phyloP scores from a whole-genome alignment of 768 basidiomycete genomes.

The Pleurotus pulmonarius region DNA sequence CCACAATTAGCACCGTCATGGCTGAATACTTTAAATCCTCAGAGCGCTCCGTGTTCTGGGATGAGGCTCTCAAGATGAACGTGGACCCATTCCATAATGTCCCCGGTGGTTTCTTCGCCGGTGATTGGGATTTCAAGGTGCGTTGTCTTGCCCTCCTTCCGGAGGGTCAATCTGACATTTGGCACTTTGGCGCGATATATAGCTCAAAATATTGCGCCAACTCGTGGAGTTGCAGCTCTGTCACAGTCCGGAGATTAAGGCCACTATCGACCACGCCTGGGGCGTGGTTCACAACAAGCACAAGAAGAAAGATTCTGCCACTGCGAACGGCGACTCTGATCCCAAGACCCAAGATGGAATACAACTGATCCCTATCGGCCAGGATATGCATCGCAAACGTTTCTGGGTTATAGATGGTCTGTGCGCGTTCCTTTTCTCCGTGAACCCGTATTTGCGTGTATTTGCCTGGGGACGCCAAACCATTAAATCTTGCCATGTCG shows the following conservation, averaged over 20 bases:
- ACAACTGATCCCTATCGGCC: conserved; percentile 69
- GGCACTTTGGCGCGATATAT: conserved; percentile 9
- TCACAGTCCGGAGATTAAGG: conserved; percentile 67
- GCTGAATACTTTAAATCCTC: conserved; percentile 69
- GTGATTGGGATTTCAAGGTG: conserved; percentile 84
- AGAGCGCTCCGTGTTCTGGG: conserved; percentile 80
- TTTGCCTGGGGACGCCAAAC: conserved; percentile 53
- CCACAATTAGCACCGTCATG: conserved; percentile 65
- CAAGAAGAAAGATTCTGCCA: conserved; percentile 69
- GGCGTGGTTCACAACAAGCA: conserved; percentile 81
- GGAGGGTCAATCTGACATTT: background rate
- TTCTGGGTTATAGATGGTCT: conserved; percentile 89
- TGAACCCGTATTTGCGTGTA: conserved; percentile 63
- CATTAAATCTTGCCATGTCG: conserved; percentile 32
- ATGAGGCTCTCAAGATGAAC: conserved; percentile 62
- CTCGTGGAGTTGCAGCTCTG: conserved; percentile 81
- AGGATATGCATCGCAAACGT: conserved; percentile 71
- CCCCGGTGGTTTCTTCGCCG: conserved; percentile 72
- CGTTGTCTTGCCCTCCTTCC: conserved; percentile 22
- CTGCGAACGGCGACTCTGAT: conserved; percentile 55
- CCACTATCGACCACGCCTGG: conserved; percentile 79
- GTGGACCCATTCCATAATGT: conserved; percentile 68
- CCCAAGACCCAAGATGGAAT: conserved; percentile 65
- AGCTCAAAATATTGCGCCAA: conserved; percentile 83
- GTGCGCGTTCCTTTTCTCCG: conserved; percentile 45